These are phyloP conservation scores for Eimeria sp. DNA, from an alignment of 169 alveolate genomes.

Conservation along the genomic window DNA sequence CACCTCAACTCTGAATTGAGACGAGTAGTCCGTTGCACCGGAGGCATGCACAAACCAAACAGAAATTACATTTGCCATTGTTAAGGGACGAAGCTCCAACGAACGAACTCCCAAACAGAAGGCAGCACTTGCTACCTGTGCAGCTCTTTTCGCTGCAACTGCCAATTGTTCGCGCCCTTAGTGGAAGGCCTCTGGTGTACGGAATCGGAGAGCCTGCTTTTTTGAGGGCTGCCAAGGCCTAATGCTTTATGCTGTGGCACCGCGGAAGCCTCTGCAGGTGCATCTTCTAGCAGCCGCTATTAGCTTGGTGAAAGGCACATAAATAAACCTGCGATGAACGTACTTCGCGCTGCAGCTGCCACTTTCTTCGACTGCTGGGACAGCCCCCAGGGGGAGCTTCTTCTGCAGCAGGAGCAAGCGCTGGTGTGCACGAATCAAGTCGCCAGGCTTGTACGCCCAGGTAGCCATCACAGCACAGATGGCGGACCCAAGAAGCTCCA, in stretches of 20 bases:
- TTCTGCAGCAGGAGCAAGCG: constrained; percentile 56
- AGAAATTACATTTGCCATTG: not conserved
- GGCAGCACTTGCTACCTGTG: not conserved
- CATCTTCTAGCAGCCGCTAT: not conserved
- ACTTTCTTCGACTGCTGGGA: not conserved
- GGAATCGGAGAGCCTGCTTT: not conserved
- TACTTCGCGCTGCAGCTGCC: constrained; percentile 31
- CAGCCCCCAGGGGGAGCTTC: constrained; percentile 30
- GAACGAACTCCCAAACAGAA: not conserved
- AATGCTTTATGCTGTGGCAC: not conserved
- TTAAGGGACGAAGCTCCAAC: not conserved
- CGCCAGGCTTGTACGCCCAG: constrained; percentile 56
- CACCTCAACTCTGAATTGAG: not conserved
- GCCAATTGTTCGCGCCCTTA: not conserved
- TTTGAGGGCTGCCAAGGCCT: not conserved
- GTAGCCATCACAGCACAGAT: constrained; percentile 67
- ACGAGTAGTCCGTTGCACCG: not conserved
- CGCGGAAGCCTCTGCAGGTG: constrained; percentile 5
- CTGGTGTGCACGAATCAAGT: constrained; percentile 36
- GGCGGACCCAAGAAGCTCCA: constrained; percentile 62
- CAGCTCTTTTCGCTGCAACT: not conserved
- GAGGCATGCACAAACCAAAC: not conserved
- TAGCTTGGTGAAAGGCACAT: not conserved
- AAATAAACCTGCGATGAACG: not conserved
- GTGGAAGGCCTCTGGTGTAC: not conserved